Evolutionary conservation across 2,329 filamentous ascomycete genomes (phyloP).

Genomic region (Microdochium trichocladiopsis): DNA sequence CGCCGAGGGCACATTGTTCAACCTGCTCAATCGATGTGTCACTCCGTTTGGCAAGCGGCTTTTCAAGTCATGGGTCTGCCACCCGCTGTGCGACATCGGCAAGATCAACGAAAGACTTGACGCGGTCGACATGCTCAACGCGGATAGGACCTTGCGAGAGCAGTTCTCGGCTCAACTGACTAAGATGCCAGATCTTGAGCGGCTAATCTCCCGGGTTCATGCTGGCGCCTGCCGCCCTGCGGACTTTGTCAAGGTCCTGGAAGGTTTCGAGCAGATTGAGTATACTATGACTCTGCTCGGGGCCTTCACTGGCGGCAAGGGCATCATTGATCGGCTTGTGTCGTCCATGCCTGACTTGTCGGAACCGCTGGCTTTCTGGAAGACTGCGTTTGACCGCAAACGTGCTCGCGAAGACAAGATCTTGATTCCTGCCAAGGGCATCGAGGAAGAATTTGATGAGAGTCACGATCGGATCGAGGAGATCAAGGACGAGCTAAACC

Average conservation of each 20-base stretch:
- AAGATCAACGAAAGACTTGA: conserved; percentile 89
- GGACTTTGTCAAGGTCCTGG: conserved; percentile 88
- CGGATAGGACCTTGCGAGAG: conserved; percentile 72
- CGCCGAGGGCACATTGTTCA: conserved; percentile 79
- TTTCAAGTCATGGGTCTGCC: conserved; percentile 95
- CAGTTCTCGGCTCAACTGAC: conserved; percentile 82
- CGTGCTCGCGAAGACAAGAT: conserved; percentile 74
- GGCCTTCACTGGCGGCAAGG: conserved; percentile 68
- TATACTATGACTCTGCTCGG: conserved; percentile 80
- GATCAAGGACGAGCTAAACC: conserved; percentile 66
- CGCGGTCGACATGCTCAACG: conserved; percentile 87
- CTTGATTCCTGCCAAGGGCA: conserved; percentile 76
- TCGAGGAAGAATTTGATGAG: conserved; percentile 87
- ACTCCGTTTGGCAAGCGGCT: conserved; percentile 96
- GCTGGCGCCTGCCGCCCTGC: conserved; percentile 84
- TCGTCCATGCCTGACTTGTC: conserved; percentile 78
- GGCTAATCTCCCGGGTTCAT: conserved; percentile 89
- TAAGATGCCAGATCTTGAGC: conserved; percentile 89
- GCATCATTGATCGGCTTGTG: conserved; percentile 78
- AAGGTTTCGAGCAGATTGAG: conserved; percentile 96
- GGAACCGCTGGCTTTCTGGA: conserved; percentile 74
- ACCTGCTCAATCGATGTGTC: conserved; percentile 85
- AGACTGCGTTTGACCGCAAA: conserved; percentile 78
- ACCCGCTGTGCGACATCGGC: conserved; percentile 77
- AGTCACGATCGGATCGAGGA: conserved; percentile 71